Base-by-base conservation (phyloP, 2,329 filamentous ascomycete species). In the Conoideocrella luteorostrata region DNA sequence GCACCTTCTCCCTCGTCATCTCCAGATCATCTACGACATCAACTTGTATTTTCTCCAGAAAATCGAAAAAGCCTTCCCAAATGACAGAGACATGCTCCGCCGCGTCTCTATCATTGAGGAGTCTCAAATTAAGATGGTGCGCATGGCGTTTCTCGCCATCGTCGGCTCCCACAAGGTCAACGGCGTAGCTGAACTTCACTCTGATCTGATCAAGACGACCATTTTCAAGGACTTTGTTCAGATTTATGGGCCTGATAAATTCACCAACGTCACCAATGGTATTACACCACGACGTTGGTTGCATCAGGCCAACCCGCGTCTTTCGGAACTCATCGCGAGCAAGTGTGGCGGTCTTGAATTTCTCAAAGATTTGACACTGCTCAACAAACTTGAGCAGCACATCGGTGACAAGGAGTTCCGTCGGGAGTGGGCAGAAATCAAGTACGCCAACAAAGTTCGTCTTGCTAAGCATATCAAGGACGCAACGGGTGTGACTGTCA, bases 101-200 rank as follows among this genome's bases (percentile, higher is more conserved):
- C 78, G 88, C 29, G 89, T 97, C n/a, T 97, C 91, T 5, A 94
- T 98, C 58, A 95, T 98, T 47, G 93, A 98, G 65, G 93, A 98
- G 66, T 89, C 87, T 5, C 85, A 94, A 63, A 88, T 90, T 34
- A 95, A 97, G 78, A 95, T 96, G 87, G 84, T 98, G 48, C 86
- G 91, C 62, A 98, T 98, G 93, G 93, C 93, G 2, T 93, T 80
- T 66, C 72, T 98, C 41, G 93, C 93, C 50, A 86, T 97, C 60
- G 89, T 98, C 56, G 93, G 93, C 38, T 97, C 93, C 28, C 93
- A 97, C 79, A 98, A 97, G 73, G 90, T 98, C 71, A 98, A 98
- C 55, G 93, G 93, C 63, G 93, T 98, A 28, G 93, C 93, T 26
- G 93, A 98, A 69, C 71, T 98, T 52, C 93, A 98, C 69, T 98